Base-by-base conservation (phyloP, 2,329 filamentous ascomycete genomes). In the Exutisphaerella laricina region DNA sequence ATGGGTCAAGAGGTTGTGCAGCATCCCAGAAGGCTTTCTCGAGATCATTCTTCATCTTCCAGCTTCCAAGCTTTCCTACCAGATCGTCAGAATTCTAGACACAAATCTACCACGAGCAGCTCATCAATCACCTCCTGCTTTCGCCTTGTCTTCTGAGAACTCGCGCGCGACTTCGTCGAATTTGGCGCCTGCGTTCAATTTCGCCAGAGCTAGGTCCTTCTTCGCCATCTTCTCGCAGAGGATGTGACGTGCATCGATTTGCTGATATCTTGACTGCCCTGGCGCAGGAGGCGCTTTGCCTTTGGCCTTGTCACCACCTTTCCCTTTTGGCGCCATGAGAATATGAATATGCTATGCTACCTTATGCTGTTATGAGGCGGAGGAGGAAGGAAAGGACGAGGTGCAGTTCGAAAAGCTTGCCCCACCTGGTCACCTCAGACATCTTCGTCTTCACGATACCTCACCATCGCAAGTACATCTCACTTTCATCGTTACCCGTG, bases 81-180 rank as follows among this genome's bases (percentile, higher is more conserved):
- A 4, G 7, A 12, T n/a, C 8, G 8, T 13, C 12, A 18, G n/a
- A 29, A n/a, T n/a, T n/a, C n/a, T n/a, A n/a, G n/a, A n/a, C n/a
- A n/a, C n/a, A n/a, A n/a, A n/a, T n/a, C n/a, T n/a, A n/a, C n/a
- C n/a, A n/a, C n/a, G n/a, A n/a, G n/a, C n/a, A n/a, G n/a, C n/a
- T n/a, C 4, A 14, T 9, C 9, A 16, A 23, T 17, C 10, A 22
- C 20, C 21, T 48, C 65, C 38, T 21, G 66, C 64, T 82, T 64
- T 78, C 4, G 84, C 83, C 67, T 89, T 88, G 63, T 89, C 85
- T 65, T 88, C 85, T 0, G 81, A 85, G 58, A 78, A 85, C 53
- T 81, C 77, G 40, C 77, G 70, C 7, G 85, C 85, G 4, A 88
- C 83, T 35, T 84, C 80, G 55, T 88, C 84, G 58, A 88, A 89